A percentile compares a stretch with the other conserved stretches of the same genome.
phyloP scores from a whole-genome alignment of 2,329 filamentous ascomycete genomes.

The Fusarium goolgardi region DNA sequence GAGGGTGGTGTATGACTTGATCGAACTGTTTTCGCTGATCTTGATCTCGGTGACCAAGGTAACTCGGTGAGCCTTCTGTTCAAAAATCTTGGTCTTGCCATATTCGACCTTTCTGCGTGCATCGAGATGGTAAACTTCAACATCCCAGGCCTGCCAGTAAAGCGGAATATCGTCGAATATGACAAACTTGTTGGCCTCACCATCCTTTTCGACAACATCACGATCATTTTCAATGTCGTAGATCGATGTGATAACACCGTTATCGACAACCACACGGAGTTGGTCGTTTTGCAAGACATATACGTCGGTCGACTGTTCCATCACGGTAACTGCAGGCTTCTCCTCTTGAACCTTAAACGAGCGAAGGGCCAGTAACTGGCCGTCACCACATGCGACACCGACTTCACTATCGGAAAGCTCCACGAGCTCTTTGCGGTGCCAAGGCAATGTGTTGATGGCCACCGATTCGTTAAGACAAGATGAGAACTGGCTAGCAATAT shows the following conservation, averaged over 20 bases:
- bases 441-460: constrained; percentile 87
- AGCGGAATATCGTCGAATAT: constrained; percentile 97
- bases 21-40: constrained; percentile 87
- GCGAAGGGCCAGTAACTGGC: constrained; percentile 63
- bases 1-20: constrained; percentile 87
- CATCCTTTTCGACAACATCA: constrained; percentile 78
- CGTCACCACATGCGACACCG: constrained; percentile 68
- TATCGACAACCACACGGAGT: constrained; percentile 76
- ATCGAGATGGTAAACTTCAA: constrained; percentile 94
- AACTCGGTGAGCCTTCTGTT: constrained; percentile 78
- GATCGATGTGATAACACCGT: constrained; percentile 85
- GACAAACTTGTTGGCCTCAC: constrained; percentile 90
- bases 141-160: constrained; percentile 98
- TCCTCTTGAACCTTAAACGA: constrained; percentile 59
- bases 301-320: constrained; percentile 66
- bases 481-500: constrained; percentile 62
- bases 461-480: constrained; percentile 62
- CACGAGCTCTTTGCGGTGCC: constrained; percentile 81
- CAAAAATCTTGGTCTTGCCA: constrained; percentile 75
- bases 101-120: constrained; percentile 81
- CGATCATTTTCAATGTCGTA: constrained; percentile 78
- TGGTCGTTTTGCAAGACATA: constrained; percentile 85
- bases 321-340: constrained; percentile 63
- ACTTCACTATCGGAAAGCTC: constrained; percentile 66
- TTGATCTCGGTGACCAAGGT: constrained; percentile 85